phyloP scores from a whole-genome alignment of 2,329 filamentous ascomycete species.

The Xylaria sp. region DNA sequence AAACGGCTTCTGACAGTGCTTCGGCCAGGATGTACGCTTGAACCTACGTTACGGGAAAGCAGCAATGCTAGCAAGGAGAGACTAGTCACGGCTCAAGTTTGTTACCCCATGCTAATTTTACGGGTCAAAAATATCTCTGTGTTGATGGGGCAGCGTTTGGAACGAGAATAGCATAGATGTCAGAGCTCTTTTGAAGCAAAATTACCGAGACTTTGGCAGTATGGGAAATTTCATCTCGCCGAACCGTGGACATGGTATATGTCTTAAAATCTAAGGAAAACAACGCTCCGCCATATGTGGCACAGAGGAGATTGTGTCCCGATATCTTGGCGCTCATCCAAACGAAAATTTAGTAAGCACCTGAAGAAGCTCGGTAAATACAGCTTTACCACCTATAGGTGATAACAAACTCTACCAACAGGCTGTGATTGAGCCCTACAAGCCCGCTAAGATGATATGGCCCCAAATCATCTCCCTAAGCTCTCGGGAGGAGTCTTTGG shows the following conservation, averaged over 20 bases:
- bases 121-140: neutral
- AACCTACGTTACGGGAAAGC: neutral
- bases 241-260: constrained; percentile 12
- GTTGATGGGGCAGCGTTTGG: neutral
- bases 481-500: neutral
- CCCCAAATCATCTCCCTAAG: neutral
- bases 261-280: constrained; percentile 10
- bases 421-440: neutral
- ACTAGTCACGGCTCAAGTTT: neutral
- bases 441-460: neutral
- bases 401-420: neutral
- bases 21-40: neutral
- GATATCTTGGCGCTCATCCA: constrained; percentile 4
- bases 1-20: neutral
- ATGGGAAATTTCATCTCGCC: neutral
- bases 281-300: constrained; percentile 9
- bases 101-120: neutral
- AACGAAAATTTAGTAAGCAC: constrained; percentile 12
- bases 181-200: neutral
- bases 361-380: neutral
- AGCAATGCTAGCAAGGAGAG: neutral
- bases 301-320: constrained; percentile 21
- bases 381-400: neutral
- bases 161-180: neutral
- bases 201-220: constrained; percentile 4